Percentiles rank a stretch among this genome's conserved stretches.
Evolutionary conservation across 345 rosid genomes (phyloP).

Genomic region (Draba incana): DNA sequence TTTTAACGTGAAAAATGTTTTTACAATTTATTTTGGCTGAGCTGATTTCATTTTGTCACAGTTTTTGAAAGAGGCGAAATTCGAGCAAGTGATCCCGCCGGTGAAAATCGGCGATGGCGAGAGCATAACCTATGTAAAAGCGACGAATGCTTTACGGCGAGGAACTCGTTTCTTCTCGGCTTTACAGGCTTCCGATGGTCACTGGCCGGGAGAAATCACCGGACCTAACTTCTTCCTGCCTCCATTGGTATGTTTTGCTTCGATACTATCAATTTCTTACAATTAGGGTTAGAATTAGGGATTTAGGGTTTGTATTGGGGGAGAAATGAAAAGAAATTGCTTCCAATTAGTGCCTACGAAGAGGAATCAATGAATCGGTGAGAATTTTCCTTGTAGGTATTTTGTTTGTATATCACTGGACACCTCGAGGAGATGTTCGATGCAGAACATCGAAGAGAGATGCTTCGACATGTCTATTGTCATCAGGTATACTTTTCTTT

Average conservation of each 20-base stretch:
- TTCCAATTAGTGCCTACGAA: too few relatives aligned
- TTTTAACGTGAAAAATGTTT: not conserved
- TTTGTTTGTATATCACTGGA: constrained; percentile 58
- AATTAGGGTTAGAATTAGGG: not conserved
- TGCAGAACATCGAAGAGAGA: constrained; percentile 59
- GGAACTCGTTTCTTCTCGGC: constrained; percentile 58
- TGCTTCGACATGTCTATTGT: constrained; percentile 59
- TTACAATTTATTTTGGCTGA: not conserved
- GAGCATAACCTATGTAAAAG: constrained; percentile 42
- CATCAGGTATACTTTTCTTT: constrained; percentile 41
- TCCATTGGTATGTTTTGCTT: constrained; percentile 46
- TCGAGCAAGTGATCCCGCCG: constrained; percentile 44
- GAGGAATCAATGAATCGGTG: not conserved
- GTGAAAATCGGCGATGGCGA: constrained; percentile 46
- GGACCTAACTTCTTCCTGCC: constrained; percentile 72
- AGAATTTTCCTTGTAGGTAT: constrained; percentile 45
- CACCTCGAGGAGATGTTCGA: constrained; percentile 50
- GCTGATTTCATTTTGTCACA: not conserved
- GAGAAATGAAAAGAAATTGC: not conserved
- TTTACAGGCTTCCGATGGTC: constrained; percentile 66
- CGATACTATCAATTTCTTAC: not conserved
- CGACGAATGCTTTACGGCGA: constrained; percentile 50
- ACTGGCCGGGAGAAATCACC: constrained; percentile 70
- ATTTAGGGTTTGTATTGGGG: not conserved
- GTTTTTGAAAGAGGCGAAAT: constrained; percentile 40